Conservation (phyloP, 257 asterid genomes). For the Coffea eugenioides region DNA sequence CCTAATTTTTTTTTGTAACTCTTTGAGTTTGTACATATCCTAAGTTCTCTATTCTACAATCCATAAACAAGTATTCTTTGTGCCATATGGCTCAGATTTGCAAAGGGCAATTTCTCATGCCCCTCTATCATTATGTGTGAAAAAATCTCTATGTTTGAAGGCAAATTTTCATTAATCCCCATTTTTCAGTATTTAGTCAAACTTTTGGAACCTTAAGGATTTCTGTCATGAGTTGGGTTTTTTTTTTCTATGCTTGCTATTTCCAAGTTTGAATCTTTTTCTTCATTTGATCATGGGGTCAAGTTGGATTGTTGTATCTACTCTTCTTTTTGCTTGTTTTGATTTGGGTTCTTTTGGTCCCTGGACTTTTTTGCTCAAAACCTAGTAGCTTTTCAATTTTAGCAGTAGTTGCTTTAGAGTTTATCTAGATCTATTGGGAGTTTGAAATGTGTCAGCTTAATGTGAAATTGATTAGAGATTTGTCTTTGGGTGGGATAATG, state of each 20-base stretch:
- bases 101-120: not conserved
- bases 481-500: not conserved
- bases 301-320: too few relatives aligned
- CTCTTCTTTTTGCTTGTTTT: too few relatives aligned
- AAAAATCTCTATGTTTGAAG: not conserved
- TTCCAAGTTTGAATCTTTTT: too few relatives aligned
- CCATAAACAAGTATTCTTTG: not conserved
- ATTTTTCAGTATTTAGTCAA: not conserved
- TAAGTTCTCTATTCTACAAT: not conserved
- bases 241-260: not conserved
- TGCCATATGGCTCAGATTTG: not conserved
- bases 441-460: not conserved
- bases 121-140: not conserved
- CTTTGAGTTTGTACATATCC: not conserved
- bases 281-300: too few relatives aligned
- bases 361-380: not conserved
- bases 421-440: constrained; percentile 16
- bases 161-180: not conserved
- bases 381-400: not conserved
- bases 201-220: not conserved
- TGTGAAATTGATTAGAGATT: not conserved
- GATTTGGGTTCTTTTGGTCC: too few relatives aligned
- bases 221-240: too few relatives aligned
- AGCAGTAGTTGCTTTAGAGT: not conserved
- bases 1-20: not conserved